These are phyloP conservation scores for Calonectria hongkongensis DNA, from an alignment of 2,329 filamentous ascomycete genomes.

Conservation along the genomic window DNA sequence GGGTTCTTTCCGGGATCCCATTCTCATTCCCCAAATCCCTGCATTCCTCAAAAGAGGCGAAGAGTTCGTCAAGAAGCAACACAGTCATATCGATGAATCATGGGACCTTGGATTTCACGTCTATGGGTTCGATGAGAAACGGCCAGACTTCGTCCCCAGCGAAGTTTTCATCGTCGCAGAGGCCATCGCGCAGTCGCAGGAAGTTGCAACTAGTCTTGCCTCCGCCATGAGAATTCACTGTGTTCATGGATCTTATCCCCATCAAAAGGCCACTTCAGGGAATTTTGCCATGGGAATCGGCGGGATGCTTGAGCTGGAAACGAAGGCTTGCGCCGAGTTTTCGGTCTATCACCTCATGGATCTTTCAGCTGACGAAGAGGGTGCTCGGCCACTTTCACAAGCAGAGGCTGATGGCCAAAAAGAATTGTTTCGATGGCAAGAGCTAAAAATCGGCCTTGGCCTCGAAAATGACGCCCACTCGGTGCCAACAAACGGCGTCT, in stretches of 20 bases:
- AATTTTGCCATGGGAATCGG: constrained; percentile 26
- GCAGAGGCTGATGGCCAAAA: background rate
- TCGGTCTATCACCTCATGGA: constrained; percentile 29
- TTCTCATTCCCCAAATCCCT: constrained; percentile 25
- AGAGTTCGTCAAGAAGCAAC: constrained; percentile 8
- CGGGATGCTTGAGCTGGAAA: constrained; percentile 18
- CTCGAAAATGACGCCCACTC: background rate
- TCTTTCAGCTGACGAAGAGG: constrained; percentile 10
- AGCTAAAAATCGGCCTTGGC: background rate
- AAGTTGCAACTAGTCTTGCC: constrained; percentile 16
- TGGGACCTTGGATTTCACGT: constrained; percentile 22
- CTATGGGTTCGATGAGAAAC: constrained; percentile 19
- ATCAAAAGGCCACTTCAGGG: constrained; percentile 16
- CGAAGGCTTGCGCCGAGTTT: constrained; percentile 23
- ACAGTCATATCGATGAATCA: background rate
- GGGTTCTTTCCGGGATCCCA: constrained; percentile 25
- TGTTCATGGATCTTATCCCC: background rate
- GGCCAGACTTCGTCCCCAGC: constrained; percentile 2
- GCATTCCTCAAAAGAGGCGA: constrained; percentile 11
- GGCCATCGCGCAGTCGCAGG: constrained; percentile 5
- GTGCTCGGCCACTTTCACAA: background rate
- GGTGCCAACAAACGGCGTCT: background rate
- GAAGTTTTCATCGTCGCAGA: constrained; percentile 17
- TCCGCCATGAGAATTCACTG: constrained; percentile 20
- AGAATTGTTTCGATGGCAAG: background rate